Percentiles rank a stretch among this genome's conserved stretches.
Conservation (phyloP, 1,284 basidiomycete genomes). For the Ustilago bromivora region DNA sequence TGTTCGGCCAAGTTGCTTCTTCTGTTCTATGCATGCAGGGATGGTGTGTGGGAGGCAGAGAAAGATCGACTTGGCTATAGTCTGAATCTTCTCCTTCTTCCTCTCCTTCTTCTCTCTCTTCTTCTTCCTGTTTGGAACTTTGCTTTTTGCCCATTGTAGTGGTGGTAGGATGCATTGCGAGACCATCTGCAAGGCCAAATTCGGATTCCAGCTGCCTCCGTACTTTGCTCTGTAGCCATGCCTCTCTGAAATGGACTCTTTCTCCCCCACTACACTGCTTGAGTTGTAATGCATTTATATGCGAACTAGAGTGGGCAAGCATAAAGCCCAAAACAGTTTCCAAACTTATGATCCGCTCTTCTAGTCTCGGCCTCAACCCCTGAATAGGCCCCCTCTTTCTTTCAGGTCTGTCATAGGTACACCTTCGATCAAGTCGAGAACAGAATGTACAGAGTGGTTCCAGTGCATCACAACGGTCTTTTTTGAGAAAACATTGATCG, state of each 20-base stretch:
- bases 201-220: too few species aligned
- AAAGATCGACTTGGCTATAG: slow-evolving; percentile 30
- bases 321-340: slow-evolving; percentile 38
- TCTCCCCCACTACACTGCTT: neutral
- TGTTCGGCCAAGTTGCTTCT: too few species aligned
- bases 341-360: slow-evolving; percentile 24
- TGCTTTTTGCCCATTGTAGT: neutral
- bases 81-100: slow-evolving; percentile 5
- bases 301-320: neutral
- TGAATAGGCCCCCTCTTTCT: slow-evolving; percentile 45
- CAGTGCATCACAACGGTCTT: slow-evolving; percentile 45
- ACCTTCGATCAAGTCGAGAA: slow-evolving; percentile 11
- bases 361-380: slow-evolving; percentile 36
- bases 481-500: slow-evolving; percentile 52
- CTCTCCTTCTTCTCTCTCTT: neutral
- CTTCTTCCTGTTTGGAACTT: neutral
- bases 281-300: neutral
- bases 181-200: too few species aligned
- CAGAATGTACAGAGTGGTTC: slow-evolving; percentile 40
- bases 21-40: neutral
- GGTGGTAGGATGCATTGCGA: neutral
- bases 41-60: slow-evolving; percentile 25
- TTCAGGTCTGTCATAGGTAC: slow-evolving; percentile 47
- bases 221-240: too few species aligned
- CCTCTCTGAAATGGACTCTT: neutral